Evolutionary conservation across 2,329 filamentous ascomycete genomes (phyloP).

Genomic region (Phaeosphaeriaceae sp.): DNA sequence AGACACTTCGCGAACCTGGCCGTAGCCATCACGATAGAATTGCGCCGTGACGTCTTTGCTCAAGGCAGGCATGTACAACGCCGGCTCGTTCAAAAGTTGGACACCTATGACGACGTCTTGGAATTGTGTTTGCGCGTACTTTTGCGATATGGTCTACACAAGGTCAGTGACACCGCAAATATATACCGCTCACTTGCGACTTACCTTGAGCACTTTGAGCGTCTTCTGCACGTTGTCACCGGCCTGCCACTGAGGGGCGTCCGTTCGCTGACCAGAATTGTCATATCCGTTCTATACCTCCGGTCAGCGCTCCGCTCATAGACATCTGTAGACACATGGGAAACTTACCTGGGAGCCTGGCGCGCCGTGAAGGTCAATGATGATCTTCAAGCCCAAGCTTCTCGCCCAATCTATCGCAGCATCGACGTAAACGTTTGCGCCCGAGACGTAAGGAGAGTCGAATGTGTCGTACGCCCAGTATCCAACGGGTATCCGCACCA

Average conservation of each 20-base stretch:
- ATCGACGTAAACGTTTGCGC: constrained; percentile 62
- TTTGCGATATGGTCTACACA: constrained; percentile 56
- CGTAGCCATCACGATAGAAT: constrained; percentile 64
- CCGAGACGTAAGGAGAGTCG: constrained; percentile 59
- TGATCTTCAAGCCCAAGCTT: constrained; percentile 60
- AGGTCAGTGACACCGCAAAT: background rate
- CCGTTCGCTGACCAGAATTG: constrained; percentile 63
- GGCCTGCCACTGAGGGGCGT: constrained; percentile 53
- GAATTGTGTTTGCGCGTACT: constrained; percentile 62
- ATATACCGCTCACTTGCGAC: background rate
- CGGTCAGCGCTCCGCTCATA: background rate
- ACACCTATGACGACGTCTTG: constrained; percentile 67
- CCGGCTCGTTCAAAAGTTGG: constrained; percentile 65
- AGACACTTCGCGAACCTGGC: constrained; percentile 53
- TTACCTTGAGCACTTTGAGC: constrained; percentile 60
- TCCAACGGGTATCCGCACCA: constrained; percentile 65
- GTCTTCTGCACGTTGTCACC: constrained; percentile 59
- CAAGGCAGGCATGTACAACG: constrained; percentile 53
- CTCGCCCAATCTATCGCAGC: constrained; percentile 64
- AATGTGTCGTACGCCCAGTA: constrained; percentile 65
- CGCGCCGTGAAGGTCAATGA: constrained; percentile 66
- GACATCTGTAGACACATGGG: too few relatives aligned
- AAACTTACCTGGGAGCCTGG: constrained; percentile 56
- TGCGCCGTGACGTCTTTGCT: constrained; percentile 56
- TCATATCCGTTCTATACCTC: constrained; percentile 63